Evolutionary conservation across 257 asterid species (phyloP).

Genomic region (Scutellaria barbata): DNA sequence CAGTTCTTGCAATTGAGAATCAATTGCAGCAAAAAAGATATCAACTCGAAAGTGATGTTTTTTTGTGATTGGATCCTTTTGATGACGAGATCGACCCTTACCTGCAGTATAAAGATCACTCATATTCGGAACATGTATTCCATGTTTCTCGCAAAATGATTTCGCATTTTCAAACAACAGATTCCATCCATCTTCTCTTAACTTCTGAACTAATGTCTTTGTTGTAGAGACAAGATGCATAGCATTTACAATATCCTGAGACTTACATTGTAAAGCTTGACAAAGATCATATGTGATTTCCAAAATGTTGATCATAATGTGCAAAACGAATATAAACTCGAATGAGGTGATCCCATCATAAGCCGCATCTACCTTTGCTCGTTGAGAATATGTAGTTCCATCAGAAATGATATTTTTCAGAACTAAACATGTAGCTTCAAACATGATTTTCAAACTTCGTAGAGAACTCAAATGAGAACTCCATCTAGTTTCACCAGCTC

Average conservation of each 20-base stretch:
- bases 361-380: no score
- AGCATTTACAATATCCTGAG: background rate
- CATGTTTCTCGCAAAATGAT: background rate
- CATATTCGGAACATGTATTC: background rate
- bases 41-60: no score
- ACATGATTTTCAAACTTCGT: background rate
- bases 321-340: conserved; percentile 2
- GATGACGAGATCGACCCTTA: no score
- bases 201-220: background rate
- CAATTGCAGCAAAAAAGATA: no score
- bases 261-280: background rate
- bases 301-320: background rate
- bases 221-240: background rate
- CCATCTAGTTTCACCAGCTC: background rate
- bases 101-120: no score
- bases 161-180: background rate
- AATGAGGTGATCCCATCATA: background rate
- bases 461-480: background rate
- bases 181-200: background rate
- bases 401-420: no score
- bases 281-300: background rate
- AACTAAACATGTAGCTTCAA: no score
- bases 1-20: no score
- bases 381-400: no score
- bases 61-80: no score